Percentiles rank a stretch among this genome's conserved stretches.
Evolutionary conservation across 2,329 filamentous ascomycete species (phyloP).

Genomic region (Penicillium griseofulvum): DNA sequence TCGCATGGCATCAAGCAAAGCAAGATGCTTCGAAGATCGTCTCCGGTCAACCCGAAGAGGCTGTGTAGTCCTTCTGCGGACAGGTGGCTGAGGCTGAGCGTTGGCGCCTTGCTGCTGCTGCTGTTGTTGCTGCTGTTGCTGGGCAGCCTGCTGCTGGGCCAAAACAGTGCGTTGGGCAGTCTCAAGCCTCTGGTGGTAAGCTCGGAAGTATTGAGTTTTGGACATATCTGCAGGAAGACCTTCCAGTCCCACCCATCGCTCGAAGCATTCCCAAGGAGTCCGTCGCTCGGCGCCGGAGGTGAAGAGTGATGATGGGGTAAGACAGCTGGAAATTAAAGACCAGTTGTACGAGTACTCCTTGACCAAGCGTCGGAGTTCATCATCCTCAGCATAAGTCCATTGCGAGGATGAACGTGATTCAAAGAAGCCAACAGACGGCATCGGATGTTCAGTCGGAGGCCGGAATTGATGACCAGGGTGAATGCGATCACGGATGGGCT

Average conservation of each 20-base stretch:
- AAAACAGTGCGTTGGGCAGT: conserved; percentile 60
- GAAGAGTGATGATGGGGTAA: conserved; percentile 71
- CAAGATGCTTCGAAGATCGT: conserved; percentile 80
- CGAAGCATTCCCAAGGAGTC: conserved; percentile 98
- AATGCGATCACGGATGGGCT: conserved; percentile 81
- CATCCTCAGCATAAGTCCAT: conserved; percentile 87
- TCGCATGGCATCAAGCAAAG: conserved; percentile 88
- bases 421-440: conserved; percentile 89
- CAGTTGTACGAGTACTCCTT: conserved; percentile 97
- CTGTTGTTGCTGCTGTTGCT: conserved; percentile 51
- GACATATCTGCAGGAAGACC: conserved; percentile 89
- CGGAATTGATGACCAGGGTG: conserved; percentile 91
- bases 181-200: conserved; percentile 63
- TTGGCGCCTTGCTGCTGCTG: conserved; percentile 54
- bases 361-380: conserved; percentile 79
- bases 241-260: conserved; percentile 90
- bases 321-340: conserved; percentile 83
- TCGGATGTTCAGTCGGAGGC: conserved; percentile 84
- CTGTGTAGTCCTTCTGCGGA: conserved; percentile 67
- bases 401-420: conserved; percentile 83
- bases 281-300: conserved; percentile 83
- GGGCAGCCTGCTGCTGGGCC: conserved; percentile 54
- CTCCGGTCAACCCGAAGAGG: conserved; percentile 84
- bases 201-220: conserved; percentile 92
- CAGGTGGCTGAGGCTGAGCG: conserved; percentile 53